Percentiles rank a stretch among this genome's conserved stretches.
Evolutionary conservation across 306 rosid genomes (phyloP).

Genomic region (Hippophae tibetana): DNA sequence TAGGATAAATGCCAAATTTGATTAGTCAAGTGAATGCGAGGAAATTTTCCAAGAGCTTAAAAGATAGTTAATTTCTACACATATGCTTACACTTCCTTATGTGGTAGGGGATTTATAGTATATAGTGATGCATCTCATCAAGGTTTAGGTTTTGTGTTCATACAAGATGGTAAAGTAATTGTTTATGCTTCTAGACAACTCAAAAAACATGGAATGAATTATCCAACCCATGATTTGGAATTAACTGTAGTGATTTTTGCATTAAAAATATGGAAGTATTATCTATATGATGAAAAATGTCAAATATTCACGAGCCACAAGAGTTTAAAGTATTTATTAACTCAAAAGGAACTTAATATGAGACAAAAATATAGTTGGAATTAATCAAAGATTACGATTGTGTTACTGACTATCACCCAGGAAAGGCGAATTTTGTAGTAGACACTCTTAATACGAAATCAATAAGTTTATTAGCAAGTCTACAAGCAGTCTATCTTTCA

Average conservation of each 20-base stretch:
- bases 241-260: not conserved
- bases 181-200: not conserved
- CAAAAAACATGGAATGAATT: not conserved
- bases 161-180: no score
- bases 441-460: not conserved
- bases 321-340: not conserved
- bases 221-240: not conserved
- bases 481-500: no score
- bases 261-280: not conserved
- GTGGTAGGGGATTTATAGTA: not conserved
- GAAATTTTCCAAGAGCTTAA: not conserved
- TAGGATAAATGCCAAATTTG: not conserved
- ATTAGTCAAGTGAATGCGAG: not conserved
- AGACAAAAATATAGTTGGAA: not conserved
- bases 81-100: no score
- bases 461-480: no score
- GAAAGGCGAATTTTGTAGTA: not conserved
- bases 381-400: not conserved
- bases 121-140: not conserved
- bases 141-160: not conserved
- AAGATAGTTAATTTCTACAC: not conserved
- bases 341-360: not conserved
- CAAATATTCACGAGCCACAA: no score
- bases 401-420: not conserved
- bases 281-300: not conserved